A percentile compares a stretch with the other conserved stretches of the same genome.
Evolutionary conservation across 305 asterid species (phyloP).

Genomic region (Fraxinus paxiana): DNA sequence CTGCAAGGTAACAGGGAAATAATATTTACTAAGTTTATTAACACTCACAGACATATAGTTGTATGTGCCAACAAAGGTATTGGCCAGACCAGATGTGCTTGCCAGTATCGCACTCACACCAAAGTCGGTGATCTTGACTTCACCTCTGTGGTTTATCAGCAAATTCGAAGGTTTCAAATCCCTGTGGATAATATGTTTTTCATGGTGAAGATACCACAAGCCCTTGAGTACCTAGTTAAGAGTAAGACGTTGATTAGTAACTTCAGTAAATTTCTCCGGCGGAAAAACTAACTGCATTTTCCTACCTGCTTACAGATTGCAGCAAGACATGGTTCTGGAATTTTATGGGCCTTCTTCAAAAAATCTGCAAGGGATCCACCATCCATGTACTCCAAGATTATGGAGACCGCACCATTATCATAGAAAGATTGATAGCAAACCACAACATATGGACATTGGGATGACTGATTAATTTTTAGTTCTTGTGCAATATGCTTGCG

Average conservation of each 20-base stretch:
- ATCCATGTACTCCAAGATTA: conserved; percentile 94
- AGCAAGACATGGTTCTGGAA: conserved; percentile 93
- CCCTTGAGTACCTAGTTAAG: conserved; percentile 81
- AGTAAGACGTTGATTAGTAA: conserved; percentile 1
- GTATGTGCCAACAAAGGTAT: conserved; percentile 93
- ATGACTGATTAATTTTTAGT: conserved; percentile 88
- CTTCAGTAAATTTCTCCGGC: neutral
- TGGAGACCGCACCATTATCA: conserved; percentile 90
- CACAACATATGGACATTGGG: conserved; percentile 86
- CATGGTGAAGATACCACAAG: conserved; percentile 95
- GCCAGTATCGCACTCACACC: conserved; percentile 90
- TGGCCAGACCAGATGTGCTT: conserved; percentile 78
- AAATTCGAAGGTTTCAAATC: conserved; percentile 93
- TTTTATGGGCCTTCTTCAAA: conserved; percentile 61
- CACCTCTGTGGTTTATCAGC: conserved; percentile 88
- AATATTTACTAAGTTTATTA: neutral
- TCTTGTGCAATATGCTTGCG: conserved; percentile 86
- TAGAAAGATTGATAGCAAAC: conserved; percentile 88
- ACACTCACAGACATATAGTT: conserved; percentile 98
- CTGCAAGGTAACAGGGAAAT: neutral
- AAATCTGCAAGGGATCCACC: conserved; percentile 96
- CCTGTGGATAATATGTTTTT: conserved; percentile 90
- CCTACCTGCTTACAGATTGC: conserved; percentile 86
- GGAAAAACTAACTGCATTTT: neutral
- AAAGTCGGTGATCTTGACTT: conserved; percentile 94